These are phyloP conservation scores for Lentinula aciculospora DNA, from an alignment of 768 basidiomycete genomes.

Conservation along the genomic window DNA sequence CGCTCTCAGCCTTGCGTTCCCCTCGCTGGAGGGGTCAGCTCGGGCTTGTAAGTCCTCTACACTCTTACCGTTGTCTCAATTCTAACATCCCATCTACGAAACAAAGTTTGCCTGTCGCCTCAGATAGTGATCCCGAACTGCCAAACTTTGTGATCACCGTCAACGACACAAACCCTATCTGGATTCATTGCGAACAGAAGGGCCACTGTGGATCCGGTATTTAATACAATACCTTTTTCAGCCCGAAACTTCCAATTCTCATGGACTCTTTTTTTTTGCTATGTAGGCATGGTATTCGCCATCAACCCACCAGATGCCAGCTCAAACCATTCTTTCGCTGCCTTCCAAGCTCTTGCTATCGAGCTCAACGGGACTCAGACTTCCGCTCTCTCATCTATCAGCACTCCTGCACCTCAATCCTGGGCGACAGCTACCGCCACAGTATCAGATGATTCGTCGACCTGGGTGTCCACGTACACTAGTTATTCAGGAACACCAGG, in stretches of 20 bases:
- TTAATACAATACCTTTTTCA: background rate
- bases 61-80: background rate
- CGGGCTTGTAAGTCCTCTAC: constrained; percentile 29
- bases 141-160: constrained; percentile 35
- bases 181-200: constrained; percentile 52
- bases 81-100: no score
- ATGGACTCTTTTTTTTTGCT: background rate
- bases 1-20: constrained; percentile 18
- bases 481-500: constrained; percentile 30
- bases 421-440: constrained; percentile 35
- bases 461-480: constrained; percentile 34
- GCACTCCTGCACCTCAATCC: constrained; percentile 23
- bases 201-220: constrained; percentile 42
- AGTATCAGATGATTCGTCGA: constrained; percentile 24
- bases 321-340: constrained; percentile 35
- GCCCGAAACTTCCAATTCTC: background rate
- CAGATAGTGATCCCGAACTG: constrained; percentile 27
- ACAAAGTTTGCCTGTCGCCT: constrained; percentile 33
- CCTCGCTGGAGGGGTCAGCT: constrained; percentile 23
- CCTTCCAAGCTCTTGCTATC: constrained; percentile 44
- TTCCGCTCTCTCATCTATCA: constrained; percentile 10
- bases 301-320: constrained; percentile 46
- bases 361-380: constrained; percentile 25
- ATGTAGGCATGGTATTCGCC: constrained; percentile 61
- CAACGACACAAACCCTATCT: constrained; percentile 40